Evolutionary conservation across 2,329 filamentous ascomycete species (phyloP), one percentile per base, ranked within the genome.

Genomic region (Colletotrichum eremochloae): DNA sequence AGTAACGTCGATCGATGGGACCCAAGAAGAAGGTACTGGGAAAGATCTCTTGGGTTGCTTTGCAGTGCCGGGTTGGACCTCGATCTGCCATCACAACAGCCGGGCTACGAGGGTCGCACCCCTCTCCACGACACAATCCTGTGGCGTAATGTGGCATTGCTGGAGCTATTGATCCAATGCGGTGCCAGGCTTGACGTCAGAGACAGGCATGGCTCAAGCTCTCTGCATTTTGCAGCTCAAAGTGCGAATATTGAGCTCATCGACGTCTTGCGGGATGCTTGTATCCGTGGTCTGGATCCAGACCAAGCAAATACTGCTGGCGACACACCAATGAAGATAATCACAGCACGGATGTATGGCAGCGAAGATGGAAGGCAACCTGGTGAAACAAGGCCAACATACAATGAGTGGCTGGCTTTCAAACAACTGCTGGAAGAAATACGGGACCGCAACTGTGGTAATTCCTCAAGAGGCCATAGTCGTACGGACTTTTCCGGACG

Each of bases 291-390:
- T 2, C 14, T 68, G 33, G 50, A 48, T 18, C 24, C 52, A 20
- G 50, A 64, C 40, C 52, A 52, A 46, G 31, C 48, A 50, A 64
- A 65, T 11, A 40, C 24, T 14, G 67, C 60, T 57, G 67, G 67
- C 33, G 52, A 65, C 42, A 63, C 50, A 18, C 66, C 66, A 9
- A 68, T 68, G 66, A 68, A 56, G 58, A 63, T 63, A 3, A 55
- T 56, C 40, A 63, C 50, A 7, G 66, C 48, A n/a, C 52, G 66
- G 14, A 63, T 63, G 58, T 60, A 63, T 20, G 48, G 66, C 8
- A 44, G 20, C 36, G 48, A 55, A 15, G 48, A 53, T 29, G 29
- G 7, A 12, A 62, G 60, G 24, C 48, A 64, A 11, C 66, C 66
- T 4, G 66, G 60, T 24, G 66, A 68, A 48, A 56, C 29, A 14